Conservation (phyloP, 352 stramenopile species). For the Globisporangium cystogenes region DNA sequence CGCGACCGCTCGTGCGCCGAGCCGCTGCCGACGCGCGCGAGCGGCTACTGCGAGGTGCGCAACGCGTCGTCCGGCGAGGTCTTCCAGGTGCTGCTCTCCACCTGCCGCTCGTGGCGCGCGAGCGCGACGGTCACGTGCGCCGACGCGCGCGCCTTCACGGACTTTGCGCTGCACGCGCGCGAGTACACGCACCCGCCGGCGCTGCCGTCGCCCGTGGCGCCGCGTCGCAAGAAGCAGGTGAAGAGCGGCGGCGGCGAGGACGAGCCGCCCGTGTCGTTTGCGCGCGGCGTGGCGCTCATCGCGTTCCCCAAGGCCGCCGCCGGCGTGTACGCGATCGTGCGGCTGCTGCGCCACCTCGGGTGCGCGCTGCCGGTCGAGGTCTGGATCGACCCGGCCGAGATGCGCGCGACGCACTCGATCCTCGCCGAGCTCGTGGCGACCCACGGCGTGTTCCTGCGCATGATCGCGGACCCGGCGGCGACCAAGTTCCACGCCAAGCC, state of each 20-base stretch:
- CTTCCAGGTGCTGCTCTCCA: conserved; percentile 59
- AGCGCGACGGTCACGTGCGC: conserved; percentile 46
- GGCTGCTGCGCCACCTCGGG: conserved; percentile 37
- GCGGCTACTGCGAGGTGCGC: conserved; percentile 67
- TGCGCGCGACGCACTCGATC: conserved; percentile 49
- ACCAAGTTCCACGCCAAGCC: conserved; percentile 76
- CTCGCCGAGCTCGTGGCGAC: conserved; percentile 42
- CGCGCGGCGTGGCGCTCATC: conserved; percentile 62
- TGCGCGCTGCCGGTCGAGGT: conserved; percentile 47
- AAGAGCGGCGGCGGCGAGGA: neutral
- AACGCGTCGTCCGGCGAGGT: conserved; percentile 52
- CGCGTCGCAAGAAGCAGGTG: neutral
- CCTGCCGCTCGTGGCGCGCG: conserved; percentile 68
- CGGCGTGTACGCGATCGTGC: conserved; percentile 65
- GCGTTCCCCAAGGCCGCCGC: conserved; percentile 64
- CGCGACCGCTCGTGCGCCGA: conserved; percentile 41
- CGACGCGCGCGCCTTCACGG: conserved; percentile 53
- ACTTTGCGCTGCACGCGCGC: conserved; percentile 53
- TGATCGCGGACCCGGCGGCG: conserved; percentile 50
- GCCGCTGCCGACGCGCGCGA: conserved; percentile 30
- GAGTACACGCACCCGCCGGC: conserved; percentile 31
- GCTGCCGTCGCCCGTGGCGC: neutral
- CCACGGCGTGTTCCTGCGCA: conserved; percentile 51
- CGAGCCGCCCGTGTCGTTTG: conserved; percentile 4
- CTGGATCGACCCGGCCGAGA: conserved; percentile 50